Base-by-base conservation (phyloP, 495 filamentous ascomycete species). In the Aspergillus hancockii region DNA sequence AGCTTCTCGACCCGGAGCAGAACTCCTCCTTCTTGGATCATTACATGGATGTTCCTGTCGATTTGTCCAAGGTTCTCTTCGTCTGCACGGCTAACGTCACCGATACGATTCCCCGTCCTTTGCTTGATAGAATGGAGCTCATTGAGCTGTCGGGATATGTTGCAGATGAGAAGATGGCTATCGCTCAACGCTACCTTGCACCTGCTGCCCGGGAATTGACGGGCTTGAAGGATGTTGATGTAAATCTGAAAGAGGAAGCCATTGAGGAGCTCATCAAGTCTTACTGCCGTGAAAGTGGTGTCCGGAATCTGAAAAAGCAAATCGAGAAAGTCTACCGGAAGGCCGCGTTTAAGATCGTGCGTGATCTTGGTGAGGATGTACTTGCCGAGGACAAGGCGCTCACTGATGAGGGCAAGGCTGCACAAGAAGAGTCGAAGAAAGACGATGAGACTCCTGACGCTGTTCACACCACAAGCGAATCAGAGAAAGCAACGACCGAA, bases 291-390 rank as follows among this genome's bases (percentile, higher is more conserved):
- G 95, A 99, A 72, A 93, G 90, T 49, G 95, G 95, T 62, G 95
- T 99, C 23, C 90, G 95, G 46, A 98, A 98, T 71, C 76, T 99
- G 65, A 99, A 99, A 81, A 98, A 99, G 79, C 93, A 98, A 69
- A 99, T 99, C 62, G 95, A 99, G 69, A 98, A 98, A 78, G 91
- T 99, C 6, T 99, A 96, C 74, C 89, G 95, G 43, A 99, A 99
- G 76, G 89, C 92, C 18, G 95, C 95, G 12, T 82, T 98, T 62
- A 97, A 97, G 75, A 98, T 99, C 64, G 91, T 99, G 28, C 90
- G 92, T 69, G 94, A 98, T 62, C 77, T 98, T 5, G 94, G 94
- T 51, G 94, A 98, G 73, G 88, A 91, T 30, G 90, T 79, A 12
- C 75, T 96, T 14, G 81, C 89, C 2, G 94, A 97, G 75, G 84